A percentile compares a stretch with the other conserved stretches of the same genome.
phyloP scores from a whole-genome alignment of 176 grass and related monocot species.

The Oryza meyeriana region DNA sequence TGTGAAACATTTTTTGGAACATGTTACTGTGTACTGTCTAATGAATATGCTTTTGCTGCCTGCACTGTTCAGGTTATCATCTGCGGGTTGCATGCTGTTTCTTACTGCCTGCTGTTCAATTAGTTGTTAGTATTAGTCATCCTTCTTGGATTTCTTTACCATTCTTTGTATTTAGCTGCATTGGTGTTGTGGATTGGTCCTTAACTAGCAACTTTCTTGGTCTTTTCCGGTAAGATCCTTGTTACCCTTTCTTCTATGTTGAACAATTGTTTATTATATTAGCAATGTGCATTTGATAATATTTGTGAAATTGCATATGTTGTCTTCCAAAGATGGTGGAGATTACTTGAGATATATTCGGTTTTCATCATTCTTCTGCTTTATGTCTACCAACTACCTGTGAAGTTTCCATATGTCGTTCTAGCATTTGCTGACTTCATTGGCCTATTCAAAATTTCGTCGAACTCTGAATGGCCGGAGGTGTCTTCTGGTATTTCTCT shows the following conservation, averaged over 20 bases:
- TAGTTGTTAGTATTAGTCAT: conserved; percentile 91
- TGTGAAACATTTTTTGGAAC: conserved; percentile 17
- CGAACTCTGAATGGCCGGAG: conserved; percentile 78
- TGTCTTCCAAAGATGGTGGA: conserved; percentile 73
- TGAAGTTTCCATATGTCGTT: conserved; percentile 64
- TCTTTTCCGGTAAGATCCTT: conserved; percentile 82
- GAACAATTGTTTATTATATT: conserved; percentile 13
- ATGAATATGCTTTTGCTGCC: conserved; percentile 30
- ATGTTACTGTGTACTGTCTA: conserved; percentile 1
- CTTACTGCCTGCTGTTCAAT: conserved; percentile 75
- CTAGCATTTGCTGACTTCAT: conserved; percentile 80
- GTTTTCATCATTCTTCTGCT: conserved; percentile 90
- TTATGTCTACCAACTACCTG: conserved; percentile 84
- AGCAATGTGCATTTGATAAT: conserved; percentile 18
- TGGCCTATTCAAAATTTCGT: conserved; percentile 84
- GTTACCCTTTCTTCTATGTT: conserved; percentile 11
- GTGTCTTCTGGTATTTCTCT: conserved; percentile 83
- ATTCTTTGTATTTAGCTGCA: conserved; percentile 97
- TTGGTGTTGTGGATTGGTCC: conserved; percentile 97
- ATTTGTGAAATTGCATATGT: conserved; percentile 22
- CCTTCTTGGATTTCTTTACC: conserved; percentile 95
- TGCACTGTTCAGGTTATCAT: conserved; percentile 87
- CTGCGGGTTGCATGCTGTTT: conserved; percentile 83
- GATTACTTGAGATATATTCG: conserved; percentile 79
- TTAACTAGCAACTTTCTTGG: conserved; percentile 98